Evolutionary conservation across 2,329 filamentous ascomycete species (phyloP).

Genomic region (Epichloe scottii): DNA sequence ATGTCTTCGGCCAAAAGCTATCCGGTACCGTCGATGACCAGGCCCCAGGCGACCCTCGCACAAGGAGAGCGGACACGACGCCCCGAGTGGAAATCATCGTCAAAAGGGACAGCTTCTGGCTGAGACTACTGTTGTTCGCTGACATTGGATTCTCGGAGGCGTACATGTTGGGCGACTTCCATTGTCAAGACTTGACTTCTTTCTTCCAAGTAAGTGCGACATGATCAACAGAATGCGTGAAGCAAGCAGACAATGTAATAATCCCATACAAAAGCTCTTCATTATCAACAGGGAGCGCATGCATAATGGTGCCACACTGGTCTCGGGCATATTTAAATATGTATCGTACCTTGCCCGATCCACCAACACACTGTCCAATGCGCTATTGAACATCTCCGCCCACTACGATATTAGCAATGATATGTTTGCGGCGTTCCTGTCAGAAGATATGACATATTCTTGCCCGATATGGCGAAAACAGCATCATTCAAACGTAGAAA

Average conservation of each 20-base stretch:
- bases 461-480: slow-evolving; percentile 49
- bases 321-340: slow-evolving; percentile 45
- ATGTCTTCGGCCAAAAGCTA: slow-evolving; percentile 34
- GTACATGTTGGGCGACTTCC: slow-evolving; percentile 61
- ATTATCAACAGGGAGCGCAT: slow-evolving; percentile 54
- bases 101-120: slow-evolving; percentile 56
- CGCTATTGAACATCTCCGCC: slow-evolving; percentile 53
- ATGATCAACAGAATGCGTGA: not conserved
- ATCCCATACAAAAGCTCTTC: slow-evolving; percentile 40
- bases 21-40: slow-evolving; percentile 21
- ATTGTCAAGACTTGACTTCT: slow-evolving; percentile 50
- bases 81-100: slow-evolving; percentile 44
- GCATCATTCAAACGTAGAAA: not conserved
- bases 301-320: slow-evolving; percentile 50
- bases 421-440: slow-evolving; percentile 63
- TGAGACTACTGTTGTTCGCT: slow-evolving; percentile 53
- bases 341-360: slow-evolving; percentile 45
- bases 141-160: slow-evolving; percentile 67
- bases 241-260: not conserved
- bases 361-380: slow-evolving; percentile 44
- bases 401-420: slow-evolving; percentile 69
- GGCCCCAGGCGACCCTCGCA: slow-evolving; percentile 22
- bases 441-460: slow-evolving; percentile 66
- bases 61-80: slow-evolving; percentile 20
- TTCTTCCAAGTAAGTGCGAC: slow-evolving; percentile 49